These are phyloP conservation scores for Botrytis sinoallii DNA, from an alignment of 2,329 filamentous ascomycete species.

Conservation along the genomic window DNA sequence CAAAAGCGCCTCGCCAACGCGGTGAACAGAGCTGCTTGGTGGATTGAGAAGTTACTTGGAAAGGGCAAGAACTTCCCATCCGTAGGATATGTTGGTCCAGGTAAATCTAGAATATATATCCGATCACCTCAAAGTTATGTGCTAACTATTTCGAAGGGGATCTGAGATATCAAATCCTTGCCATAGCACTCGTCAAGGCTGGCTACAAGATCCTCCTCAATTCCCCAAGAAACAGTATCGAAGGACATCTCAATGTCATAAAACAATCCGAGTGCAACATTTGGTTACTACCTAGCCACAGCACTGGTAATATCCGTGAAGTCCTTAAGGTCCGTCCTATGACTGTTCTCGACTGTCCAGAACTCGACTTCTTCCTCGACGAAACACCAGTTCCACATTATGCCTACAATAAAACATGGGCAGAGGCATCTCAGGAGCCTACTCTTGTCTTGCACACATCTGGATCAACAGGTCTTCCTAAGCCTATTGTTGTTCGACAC, in stretches of 20 bases:
- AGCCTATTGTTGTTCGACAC: slow-evolving; percentile 19
- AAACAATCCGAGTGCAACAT: slow-evolving; percentile 4
- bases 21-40: slow-evolving; percentile 26
- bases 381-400: slow-evolving; percentile 16
- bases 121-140: too few species aligned
- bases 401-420: slow-evolving; percentile 29
- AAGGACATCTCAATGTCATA: slow-evolving; percentile 19
- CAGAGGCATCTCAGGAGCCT: slow-evolving; percentile 23
- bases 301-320: slow-evolving; percentile 1
- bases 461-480: slow-evolving; percentile 25
- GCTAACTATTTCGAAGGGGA: slow-evolving; percentile 9
- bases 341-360: slow-evolving; percentile 12
- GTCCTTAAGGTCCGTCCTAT: slow-evolving; percentile 4
- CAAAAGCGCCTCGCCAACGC: slow-evolving; percentile 24
- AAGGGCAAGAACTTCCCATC: slow-evolving; percentile 19
- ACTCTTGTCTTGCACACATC: slow-evolving; percentile 24
- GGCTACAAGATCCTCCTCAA: slow-evolving; percentile 17
- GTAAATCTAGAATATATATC: background rate
- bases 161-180: slow-evolving; percentile 16
- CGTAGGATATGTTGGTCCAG: slow-evolving; percentile 19
- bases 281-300: slow-evolving; percentile 11
- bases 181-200: slow-evolving; percentile 12
- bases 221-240: slow-evolving; percentile 12
- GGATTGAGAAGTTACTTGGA: slow-evolving; percentile 27
- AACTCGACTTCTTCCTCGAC: slow-evolving; percentile 14